phyloP scores from a whole-genome alignment of 2,329 filamentous ascomycete genomes.

The Westerdykella aurantiaca region DNA sequence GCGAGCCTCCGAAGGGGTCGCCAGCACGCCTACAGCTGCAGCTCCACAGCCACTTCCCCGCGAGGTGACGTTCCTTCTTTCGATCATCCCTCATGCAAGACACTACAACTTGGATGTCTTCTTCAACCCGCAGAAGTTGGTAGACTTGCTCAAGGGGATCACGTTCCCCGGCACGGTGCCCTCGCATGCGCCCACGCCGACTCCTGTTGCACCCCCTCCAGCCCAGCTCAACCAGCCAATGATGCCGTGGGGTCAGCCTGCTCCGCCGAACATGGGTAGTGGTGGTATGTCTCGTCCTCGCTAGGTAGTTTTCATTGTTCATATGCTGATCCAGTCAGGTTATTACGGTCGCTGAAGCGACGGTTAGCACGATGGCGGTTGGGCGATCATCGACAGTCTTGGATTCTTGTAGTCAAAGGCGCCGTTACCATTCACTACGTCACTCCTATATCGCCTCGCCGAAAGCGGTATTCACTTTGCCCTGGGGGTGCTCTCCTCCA shows the following conservation, averaged over 20 bases:
- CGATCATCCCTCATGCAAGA: constrained; percentile 67
- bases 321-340: background rate
- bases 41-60: constrained; percentile 65
- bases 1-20: constrained; percentile 17
- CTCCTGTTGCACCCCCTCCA: constrained; percentile 1
- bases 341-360: background rate
- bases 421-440: too few relatives aligned
- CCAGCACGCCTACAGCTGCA: constrained; percentile 19
- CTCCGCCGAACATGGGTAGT: constrained; percentile 1
- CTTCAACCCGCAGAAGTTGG: constrained; percentile 65
- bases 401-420: too few relatives aligned
- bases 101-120: constrained; percentile 61
- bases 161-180: background rate
- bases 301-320: background rate
- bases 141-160: constrained; percentile 61
- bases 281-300: background rate
- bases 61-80: constrained; percentile 50
- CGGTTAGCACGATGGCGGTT: background rate
- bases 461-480: too few relatives aligned
- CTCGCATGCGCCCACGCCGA: constrained; percentile 3
- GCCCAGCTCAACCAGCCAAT: constrained; percentile 1
- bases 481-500: too few relatives aligned
- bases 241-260: constrained; percentile 2
- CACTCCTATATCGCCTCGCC: too few relatives aligned
- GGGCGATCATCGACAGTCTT: background rate